Evolutionary conservation across 495 filamentous ascomycete species (phyloP).

Genomic region (Immersiella caudata): DNA sequence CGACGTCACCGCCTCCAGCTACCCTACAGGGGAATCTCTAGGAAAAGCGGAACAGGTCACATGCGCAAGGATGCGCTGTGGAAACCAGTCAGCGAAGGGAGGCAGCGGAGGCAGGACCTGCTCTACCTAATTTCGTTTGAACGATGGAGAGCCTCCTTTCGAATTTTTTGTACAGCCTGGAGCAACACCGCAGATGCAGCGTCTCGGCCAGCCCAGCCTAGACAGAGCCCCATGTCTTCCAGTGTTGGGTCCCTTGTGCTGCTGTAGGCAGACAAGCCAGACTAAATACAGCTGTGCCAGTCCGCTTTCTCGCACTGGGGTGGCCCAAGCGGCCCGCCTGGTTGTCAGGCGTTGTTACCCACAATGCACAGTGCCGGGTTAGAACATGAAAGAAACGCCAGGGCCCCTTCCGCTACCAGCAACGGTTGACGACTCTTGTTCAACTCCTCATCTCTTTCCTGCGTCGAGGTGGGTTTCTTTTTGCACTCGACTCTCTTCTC

Average conservation of each 20-base stretch:
- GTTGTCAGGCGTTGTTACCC: background rate
- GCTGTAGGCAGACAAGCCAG: background rate
- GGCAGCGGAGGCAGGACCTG: background rate
- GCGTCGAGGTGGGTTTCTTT: slow-evolving; percentile 27
- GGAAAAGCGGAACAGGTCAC: background rate
- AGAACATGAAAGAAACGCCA: slow-evolving; percentile 22
- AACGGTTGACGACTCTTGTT: slow-evolving; percentile 17
- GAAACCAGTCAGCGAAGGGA: background rate
- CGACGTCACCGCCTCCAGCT: background rate
- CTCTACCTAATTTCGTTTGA: background rate
- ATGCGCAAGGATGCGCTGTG: background rate
- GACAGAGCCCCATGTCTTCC: background rate
- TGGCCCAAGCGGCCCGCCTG: background rate
- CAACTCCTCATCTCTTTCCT: slow-evolving; percentile 29
- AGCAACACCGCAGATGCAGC: no score
- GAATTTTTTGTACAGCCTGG: slow-evolving; percentile 9
- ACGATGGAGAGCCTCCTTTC: background rate
- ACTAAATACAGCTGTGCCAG: background rate
- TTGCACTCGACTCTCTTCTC: slow-evolving; percentile 18
- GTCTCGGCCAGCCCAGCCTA: slow-evolving; percentile 8
- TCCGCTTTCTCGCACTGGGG: background rate
- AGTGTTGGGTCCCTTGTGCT: background rate
- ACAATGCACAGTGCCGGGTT: slow-evolving; percentile 17
- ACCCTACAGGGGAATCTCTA: background rate
- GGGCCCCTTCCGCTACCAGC: slow-evolving; percentile 5